Percentiles rank a stretch among this genome's conserved stretches.
phyloP scores from a whole-genome alignment of 805 yeast genomes.

The Spathaspora arborariae region DNA sequence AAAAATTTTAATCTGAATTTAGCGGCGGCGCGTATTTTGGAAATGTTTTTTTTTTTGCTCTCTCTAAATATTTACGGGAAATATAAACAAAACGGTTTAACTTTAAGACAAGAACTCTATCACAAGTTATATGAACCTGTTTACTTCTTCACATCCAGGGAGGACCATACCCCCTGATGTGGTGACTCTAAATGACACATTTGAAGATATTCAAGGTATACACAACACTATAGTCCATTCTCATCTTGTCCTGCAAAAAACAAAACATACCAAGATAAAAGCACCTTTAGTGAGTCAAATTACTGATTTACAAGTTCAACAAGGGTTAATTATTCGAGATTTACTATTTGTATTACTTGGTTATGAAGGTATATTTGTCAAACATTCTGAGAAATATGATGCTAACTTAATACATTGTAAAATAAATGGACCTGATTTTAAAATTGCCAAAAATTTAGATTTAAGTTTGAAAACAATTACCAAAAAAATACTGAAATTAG shows the following conservation, averaged over 20 bases:
- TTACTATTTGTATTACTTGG: constrained; percentile 65
- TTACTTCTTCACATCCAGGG: background rate
- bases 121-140: background rate
- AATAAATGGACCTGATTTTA: constrained; percentile 70
- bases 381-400: constrained; percentile 61
- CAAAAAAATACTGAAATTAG: constrained; percentile 54
- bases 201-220: background rate
- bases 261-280: constrained; percentile 18
- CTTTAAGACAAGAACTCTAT: background rate
- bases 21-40: background rate
- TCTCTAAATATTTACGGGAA: background rate
- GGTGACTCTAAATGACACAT: background rate
- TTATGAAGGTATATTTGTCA: constrained; percentile 71
- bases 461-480: constrained; percentile 69
- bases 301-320: constrained; percentile 56
- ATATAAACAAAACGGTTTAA: background rate
- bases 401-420: constrained; percentile 37
- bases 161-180: background rate
- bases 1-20: no score
- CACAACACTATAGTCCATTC: background rate
- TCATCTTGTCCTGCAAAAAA: background rate
- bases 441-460: constrained; percentile 69
- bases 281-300: constrained; percentile 46
- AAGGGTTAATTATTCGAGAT: constrained; percentile 69
- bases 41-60: background rate